Conservation (phyloP, 208 protist genomes). For the Crithidia thermophila region DNA sequence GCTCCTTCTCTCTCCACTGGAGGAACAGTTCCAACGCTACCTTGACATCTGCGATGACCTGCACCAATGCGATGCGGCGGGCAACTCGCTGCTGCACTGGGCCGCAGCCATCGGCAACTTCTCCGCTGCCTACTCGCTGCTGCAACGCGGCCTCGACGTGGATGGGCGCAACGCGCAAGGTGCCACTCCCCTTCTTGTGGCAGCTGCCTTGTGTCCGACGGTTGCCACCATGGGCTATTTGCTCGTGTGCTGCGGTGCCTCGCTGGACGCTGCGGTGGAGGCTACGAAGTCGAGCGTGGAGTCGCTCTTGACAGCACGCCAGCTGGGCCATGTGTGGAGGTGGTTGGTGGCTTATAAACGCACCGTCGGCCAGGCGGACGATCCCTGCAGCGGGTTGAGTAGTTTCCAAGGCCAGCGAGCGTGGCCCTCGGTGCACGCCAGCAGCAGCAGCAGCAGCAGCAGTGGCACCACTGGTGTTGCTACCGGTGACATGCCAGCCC, state of each 20-base stretch:
- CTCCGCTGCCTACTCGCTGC: slow-evolving; percentile 31
- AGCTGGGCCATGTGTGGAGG: slow-evolving; percentile 21
- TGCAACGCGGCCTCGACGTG: slow-evolving; percentile 41
- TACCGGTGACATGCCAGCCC: neutral
- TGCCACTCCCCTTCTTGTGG: slow-evolving; percentile 64
- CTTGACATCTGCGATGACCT: slow-evolving; percentile 56
- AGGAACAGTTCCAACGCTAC: slow-evolving; percentile 46
- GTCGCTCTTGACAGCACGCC: slow-evolving; percentile 30
- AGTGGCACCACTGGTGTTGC: no score
- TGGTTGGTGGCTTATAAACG: slow-evolving; percentile 4
- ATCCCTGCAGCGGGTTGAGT: neutral
- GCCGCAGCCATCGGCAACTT: slow-evolving; percentile 53
- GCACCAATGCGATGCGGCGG: slow-evolving; percentile 37
- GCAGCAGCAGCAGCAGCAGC: no score
- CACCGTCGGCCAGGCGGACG: neutral
- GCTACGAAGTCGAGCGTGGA: slow-evolving; percentile 21
- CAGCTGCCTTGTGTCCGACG: slow-evolving; percentile 49
- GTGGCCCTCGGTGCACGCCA: slow-evolving; percentile 3
- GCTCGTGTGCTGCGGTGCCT: slow-evolving; percentile 56
- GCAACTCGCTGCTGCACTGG: slow-evolving; percentile 81
- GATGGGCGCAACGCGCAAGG: slow-evolving; percentile 43
- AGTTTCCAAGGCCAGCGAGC: neutral
- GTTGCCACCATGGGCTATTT: slow-evolving; percentile 35
- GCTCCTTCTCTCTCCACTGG: slow-evolving; percentile 41
- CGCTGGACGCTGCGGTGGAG: slow-evolving; percentile 10